A percentile compares a stretch with the other conserved stretches of the same genome.
Evolutionary conservation across 768 basidiomycete species (phyloP).

Genomic region (Boletus tomentosulus): DNA sequence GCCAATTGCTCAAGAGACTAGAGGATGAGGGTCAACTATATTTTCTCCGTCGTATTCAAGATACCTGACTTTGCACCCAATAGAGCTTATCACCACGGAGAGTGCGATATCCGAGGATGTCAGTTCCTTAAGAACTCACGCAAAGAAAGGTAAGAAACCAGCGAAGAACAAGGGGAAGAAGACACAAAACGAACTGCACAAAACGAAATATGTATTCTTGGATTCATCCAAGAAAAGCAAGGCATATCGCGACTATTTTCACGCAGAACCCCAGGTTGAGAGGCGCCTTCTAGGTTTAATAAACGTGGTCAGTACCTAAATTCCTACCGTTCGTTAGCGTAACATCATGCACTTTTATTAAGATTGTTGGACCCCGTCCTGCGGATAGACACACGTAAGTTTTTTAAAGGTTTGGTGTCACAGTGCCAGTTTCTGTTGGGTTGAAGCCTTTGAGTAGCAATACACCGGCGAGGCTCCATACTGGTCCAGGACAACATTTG

Average conservation of each 20-base stretch:
- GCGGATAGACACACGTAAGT: constrained; percentile 15
- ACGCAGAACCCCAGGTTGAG: constrained; percentile 56
- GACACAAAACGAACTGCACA: constrained; percentile 49
- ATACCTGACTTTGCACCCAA: constrained; percentile 5
- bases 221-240: constrained; percentile 38
- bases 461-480: neutral
- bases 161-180: constrained; percentile 41
- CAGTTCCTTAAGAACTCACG: constrained; percentile 38
- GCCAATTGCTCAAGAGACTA: constrained; percentile 63
- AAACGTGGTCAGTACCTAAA: constrained; percentile 44
- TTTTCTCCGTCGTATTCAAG: neutral
- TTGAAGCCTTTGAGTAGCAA: constrained; percentile 4
- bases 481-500: neutral
- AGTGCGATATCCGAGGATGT: constrained; percentile 46
- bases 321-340: neutral
- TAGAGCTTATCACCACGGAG: constrained; percentile 61
- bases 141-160: constrained; percentile 38
- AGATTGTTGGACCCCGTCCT: constrained; percentile 4
- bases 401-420: neutral
- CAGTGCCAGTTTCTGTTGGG: neutral
- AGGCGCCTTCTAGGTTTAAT: constrained; percentile 56
- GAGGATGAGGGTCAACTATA: constrained; percentile 58
- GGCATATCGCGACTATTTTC: constrained; percentile 66
- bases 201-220: constrained; percentile 57
- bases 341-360: constrained; percentile 1